Evolutionary conservation across 2,329 filamentous ascomycete species (phyloP).

Genomic region (Camptophora hylomeconis): DNA sequence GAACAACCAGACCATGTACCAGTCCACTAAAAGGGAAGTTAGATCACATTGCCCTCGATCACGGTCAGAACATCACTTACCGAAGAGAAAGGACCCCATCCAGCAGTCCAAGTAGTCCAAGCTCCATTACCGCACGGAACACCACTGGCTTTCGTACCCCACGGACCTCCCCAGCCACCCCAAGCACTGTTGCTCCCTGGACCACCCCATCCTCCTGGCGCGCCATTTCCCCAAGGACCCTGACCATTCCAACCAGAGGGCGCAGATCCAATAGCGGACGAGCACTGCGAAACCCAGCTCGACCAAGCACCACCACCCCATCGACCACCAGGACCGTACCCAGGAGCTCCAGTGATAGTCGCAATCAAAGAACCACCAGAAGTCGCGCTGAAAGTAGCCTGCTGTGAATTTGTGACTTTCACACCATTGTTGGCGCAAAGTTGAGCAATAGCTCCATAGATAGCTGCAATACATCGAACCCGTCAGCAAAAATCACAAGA

Average conservation of each 20-base stretch:
- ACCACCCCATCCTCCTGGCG: slow-evolving; percentile 9
- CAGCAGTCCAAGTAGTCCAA: slow-evolving; percentile 18
- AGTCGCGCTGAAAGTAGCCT: slow-evolving; percentile 18
- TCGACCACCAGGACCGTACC: slow-evolving; percentile 12
- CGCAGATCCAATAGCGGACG: slow-evolving; percentile 14
- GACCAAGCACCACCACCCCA: slow-evolving; percentile 15
- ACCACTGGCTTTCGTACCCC: slow-evolving; percentile 16
- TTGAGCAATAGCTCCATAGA: slow-evolving; percentile 18
- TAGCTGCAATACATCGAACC: slow-evolving; percentile 10
- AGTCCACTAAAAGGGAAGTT: no score
- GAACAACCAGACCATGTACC: slow-evolving; percentile 18
- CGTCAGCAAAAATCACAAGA: no score
- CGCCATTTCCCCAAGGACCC: slow-evolving; percentile 12
- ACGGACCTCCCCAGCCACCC: slow-evolving; percentile 12
- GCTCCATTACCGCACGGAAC: slow-evolving; percentile 13
- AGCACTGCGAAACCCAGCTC: slow-evolving; percentile 13
- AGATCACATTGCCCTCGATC: no score
- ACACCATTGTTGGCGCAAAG: slow-evolving; percentile 17
- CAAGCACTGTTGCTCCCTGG: slow-evolving; percentile 4
- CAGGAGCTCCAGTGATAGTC: slow-evolving; percentile 11
- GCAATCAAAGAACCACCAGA: slow-evolving; percentile 15
- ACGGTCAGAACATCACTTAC: no score
- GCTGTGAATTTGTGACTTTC: slow-evolving; percentile 15
- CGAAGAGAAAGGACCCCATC: slow-evolving; percentile 10
- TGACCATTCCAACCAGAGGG: slow-evolving; percentile 12